Evolutionary conservation across 441 rosid species (phyloP).

Genomic region (Bruguiera hainesii): DNA sequence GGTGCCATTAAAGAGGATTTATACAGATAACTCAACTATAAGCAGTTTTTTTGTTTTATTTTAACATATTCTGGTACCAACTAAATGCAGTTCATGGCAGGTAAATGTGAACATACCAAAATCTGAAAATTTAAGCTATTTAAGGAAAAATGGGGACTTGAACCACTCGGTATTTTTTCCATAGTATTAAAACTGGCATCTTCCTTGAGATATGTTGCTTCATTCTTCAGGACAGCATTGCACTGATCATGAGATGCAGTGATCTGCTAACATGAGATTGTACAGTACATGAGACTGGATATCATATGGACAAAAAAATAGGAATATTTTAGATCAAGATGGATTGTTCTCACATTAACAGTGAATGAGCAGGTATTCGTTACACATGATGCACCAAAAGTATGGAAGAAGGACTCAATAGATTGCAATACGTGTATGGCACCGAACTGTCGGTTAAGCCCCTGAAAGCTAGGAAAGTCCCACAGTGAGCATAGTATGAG

Average conservation of each 20-base stretch:
- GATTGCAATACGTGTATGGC: slow-evolving; percentile 69
- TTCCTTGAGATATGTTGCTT: slow-evolving; percentile 29
- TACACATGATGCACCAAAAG: slow-evolving; percentile 59
- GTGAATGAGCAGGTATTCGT: slow-evolving; percentile 53
- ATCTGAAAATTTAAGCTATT: slow-evolving; percentile 44
- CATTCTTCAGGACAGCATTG: slow-evolving; percentile 41
- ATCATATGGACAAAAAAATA: slow-evolving; percentile 5
- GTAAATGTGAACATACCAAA: slow-evolving; percentile 37
- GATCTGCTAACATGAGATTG: slow-evolving; percentile 47
- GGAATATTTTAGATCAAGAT: slow-evolving; percentile 8
- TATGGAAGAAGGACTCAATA: slow-evolving; percentile 54
- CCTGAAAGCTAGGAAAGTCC: slow-evolving; percentile 37
- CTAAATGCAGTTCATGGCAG: slow-evolving; percentile 1
- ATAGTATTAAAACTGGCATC: slow-evolving; percentile 19
- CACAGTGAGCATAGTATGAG: slow-evolving; percentile 1
- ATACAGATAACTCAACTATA: slow-evolving; percentile 2
- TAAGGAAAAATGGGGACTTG: slow-evolving; percentile 30
- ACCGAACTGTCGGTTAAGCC: slow-evolving; percentile 68
- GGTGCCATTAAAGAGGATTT: slow-evolving; percentile 12
- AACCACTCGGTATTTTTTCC: slow-evolving; percentile 27
- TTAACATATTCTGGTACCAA: neutral
- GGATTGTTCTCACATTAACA: slow-evolving; percentile 56
- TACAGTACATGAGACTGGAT: slow-evolving; percentile 17
- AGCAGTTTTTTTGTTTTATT: neutral
- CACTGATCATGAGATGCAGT: slow-evolving; percentile 57